Evolutionary conservation across 257 asterid species (phyloP), one percentile per base, ranked within the genome.

Genomic region (Solanum pinnatisectum): DNA sequence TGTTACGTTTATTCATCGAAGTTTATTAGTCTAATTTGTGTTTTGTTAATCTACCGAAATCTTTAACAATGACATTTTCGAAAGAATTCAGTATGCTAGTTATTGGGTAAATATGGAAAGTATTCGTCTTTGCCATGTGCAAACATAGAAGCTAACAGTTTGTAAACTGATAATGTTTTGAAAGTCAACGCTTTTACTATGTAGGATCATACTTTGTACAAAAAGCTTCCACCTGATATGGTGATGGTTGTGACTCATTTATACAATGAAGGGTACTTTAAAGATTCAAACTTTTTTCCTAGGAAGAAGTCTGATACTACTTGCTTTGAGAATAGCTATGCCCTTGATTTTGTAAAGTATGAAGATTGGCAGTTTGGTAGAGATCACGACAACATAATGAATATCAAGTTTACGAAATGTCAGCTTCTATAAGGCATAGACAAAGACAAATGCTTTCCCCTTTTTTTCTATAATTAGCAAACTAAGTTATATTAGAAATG

Each of bases 171-270:
- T 76, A 44, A 79, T 10, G n/a, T 79, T 60, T 27, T 44, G 67
- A 13, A 78, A 89, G 79, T 74, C 60, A 52, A 88, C 60, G 89
- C 89, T 76, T 87, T 44, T 76, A 93, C 90, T 46, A 65, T 77
- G 87, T 95, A 95, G 88, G 90, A 93, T 90, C 90, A 87, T 10
- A 89, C 39, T 74, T 91, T 94, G 74, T 87, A 88, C 91, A 91
- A 89, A 76, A 90, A 89, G 89, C 95, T 96, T 84, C 93, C 98
- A 35, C 35, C 93, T 68, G 98, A 95, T 87, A 94, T 94, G 98
- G 90, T 88, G 59, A 46, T 89, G 92, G 90, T 94, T 44, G 91
- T 87, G 36, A 84, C 52, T 35, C 94, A 92, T 89, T 89, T 96
- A 87, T 90, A 92, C 86, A 44, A 46, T 52, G 87, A 89, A 42